A percentile compares a stretch with the other conserved stretches of the same genome.
Conservation (phyloP, 2,329 filamentous ascomycete species). For the Cytospora piceae region DNA sequence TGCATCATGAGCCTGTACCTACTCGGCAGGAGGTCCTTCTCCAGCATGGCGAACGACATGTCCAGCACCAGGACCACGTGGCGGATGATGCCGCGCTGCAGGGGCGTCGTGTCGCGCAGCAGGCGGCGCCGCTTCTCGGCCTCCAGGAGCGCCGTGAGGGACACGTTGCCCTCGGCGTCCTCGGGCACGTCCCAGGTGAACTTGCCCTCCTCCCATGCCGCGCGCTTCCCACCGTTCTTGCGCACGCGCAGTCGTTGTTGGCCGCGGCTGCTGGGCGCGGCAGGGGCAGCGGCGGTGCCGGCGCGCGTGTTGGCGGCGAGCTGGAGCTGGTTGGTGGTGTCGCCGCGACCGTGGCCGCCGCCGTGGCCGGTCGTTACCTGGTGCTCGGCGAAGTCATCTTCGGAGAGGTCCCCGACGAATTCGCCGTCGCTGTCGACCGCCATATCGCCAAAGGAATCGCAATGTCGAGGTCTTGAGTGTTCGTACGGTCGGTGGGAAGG, state of each 20-base stretch:
- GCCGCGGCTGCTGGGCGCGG: slow-evolving; percentile 24
- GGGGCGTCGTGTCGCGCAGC: slow-evolving; percentile 88
- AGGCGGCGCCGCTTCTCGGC: slow-evolving; percentile 81
- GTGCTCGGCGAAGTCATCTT: slow-evolving; percentile 64
- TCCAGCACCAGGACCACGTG: slow-evolving; percentile 90
- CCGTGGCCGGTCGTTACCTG: slow-evolving; percentile 45
- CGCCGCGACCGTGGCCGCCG: slow-evolving; percentile 28
- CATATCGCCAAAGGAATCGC: slow-evolving; percentile 50
- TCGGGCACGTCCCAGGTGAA: slow-evolving; percentile 77
- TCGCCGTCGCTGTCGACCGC: slow-evolving; percentile 67
- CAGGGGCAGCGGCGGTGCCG: slow-evolving; percentile 30
- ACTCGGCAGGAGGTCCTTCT: slow-evolving; percentile 92
- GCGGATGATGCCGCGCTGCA: slow-evolving; percentile 97
- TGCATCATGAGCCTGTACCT: slow-evolving; percentile 81
- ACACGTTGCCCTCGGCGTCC: slow-evolving; percentile 77
- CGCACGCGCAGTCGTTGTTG: slow-evolving; percentile 34
- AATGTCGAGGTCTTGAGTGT: not conserved
- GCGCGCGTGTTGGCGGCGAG: slow-evolving; percentile 30
- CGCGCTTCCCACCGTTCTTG: slow-evolving; percentile 47
- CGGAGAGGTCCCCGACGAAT: slow-evolving; percentile 67
- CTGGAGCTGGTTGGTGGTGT: slow-evolving; percentile 31
- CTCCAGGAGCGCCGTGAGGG: slow-evolving; percentile 75
- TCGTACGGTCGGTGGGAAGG: not conserved
- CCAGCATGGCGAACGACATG: slow-evolving; percentile 89
- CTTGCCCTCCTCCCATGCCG: slow-evolving; percentile 69